A percentile compares a stretch with the other conserved stretches of the same genome.
These are phyloP conservation scores for Aspergillus udagawae DNA, from an alignment of 2,329 filamentous ascomycete species.

Conservation along the genomic window DNA sequence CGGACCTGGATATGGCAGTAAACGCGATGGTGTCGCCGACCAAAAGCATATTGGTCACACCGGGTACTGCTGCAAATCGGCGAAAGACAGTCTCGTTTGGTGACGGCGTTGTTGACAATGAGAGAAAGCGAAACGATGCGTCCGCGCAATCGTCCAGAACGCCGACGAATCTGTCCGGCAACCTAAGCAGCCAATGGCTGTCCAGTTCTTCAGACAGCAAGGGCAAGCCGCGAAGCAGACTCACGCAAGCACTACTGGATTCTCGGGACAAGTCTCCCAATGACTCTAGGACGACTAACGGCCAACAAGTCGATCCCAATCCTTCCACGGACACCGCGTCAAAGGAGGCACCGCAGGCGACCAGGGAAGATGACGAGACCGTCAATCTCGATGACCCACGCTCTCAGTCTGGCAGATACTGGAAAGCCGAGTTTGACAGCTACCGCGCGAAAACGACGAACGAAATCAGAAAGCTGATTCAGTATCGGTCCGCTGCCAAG, in stretches of 20 bases:
- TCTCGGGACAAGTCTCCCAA: conserved; percentile 35
- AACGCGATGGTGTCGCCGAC: conserved; percentile 47
- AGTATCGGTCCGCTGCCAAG: conserved; percentile 57
- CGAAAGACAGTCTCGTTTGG: conserved; percentile 61
- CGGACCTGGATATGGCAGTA: conserved; percentile 21
- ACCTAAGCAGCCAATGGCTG: conserved; percentile 43
- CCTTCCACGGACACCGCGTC: conserved; percentile 12
- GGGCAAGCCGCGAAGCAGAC: conserved; percentile 35
- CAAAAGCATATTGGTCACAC: conserved; percentile 63
- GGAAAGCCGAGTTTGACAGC: conserved; percentile 58
- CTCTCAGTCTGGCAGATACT: conserved; percentile 57
- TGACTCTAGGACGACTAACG: conserved; percentile 14
- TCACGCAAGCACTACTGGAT: conserved; percentile 39
- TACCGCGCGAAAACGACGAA: conserved; percentile 56
- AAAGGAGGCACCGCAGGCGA: conserved; percentile 13
- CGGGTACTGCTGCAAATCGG: conserved; percentile 53
- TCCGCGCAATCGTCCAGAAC: conserved; percentile 46
- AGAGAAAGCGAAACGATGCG: conserved; percentile 45
- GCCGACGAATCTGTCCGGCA: conserved; percentile 43
- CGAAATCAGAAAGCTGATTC: conserved; percentile 58
- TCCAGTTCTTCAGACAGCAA: conserved; percentile 30
- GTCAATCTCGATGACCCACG: conserved; percentile 52
- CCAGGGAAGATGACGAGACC: conserved; percentile 43
- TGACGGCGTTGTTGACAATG: conserved; percentile 54
- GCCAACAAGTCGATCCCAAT: conserved; percentile 10